Evolutionary conservation across 2,329 filamentous ascomycete genomes (phyloP).

Genomic region (Exutisphaerella laricina): DNA sequence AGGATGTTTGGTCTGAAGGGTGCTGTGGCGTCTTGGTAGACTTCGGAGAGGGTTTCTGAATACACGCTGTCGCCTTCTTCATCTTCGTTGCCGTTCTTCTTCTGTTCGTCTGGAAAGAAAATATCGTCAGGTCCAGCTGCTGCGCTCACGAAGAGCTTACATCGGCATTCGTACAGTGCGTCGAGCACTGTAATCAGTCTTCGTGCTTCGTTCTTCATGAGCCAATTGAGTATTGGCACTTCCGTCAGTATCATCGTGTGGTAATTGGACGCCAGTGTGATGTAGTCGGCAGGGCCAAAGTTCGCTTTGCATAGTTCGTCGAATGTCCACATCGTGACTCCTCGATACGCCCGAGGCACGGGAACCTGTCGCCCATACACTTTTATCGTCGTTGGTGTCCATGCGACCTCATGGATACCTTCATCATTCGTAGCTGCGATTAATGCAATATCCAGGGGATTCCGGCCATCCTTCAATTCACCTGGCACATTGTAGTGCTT

Average conservation of each 20-base stretch:
- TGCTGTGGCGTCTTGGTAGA: constrained; percentile 69
- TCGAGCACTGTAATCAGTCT: constrained; percentile 66
- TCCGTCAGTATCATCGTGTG: constrained; percentile 70
- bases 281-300: constrained; percentile 76
- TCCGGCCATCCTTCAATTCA: background rate
- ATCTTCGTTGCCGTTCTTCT: constrained; percentile 17
- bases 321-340: constrained; percentile 62
- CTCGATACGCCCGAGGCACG: constrained; percentile 54
- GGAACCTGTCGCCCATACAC: constrained; percentile 61
- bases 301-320: constrained; percentile 57
- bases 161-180: constrained; percentile 74
- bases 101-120: constrained; percentile 62
- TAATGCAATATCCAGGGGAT: constrained; percentile 16
- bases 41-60: constrained; percentile 63
- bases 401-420: constrained; percentile 26
- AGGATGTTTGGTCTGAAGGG: constrained; percentile 77
- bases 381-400: constrained; percentile 42
- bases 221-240: constrained; percentile 60
- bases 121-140: constrained; percentile 63
- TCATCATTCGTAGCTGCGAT: constrained; percentile 16
- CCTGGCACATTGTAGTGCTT: constrained; percentile 15
- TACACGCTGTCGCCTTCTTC: constrained; percentile 50
- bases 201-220: constrained; percentile 74
- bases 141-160: constrained; percentile 66
- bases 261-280: constrained; percentile 71